Evolutionary conservation across 2,329 filamentous ascomycete species (phyloP).

Genomic region (Trichophyton verrucosum): DNA sequence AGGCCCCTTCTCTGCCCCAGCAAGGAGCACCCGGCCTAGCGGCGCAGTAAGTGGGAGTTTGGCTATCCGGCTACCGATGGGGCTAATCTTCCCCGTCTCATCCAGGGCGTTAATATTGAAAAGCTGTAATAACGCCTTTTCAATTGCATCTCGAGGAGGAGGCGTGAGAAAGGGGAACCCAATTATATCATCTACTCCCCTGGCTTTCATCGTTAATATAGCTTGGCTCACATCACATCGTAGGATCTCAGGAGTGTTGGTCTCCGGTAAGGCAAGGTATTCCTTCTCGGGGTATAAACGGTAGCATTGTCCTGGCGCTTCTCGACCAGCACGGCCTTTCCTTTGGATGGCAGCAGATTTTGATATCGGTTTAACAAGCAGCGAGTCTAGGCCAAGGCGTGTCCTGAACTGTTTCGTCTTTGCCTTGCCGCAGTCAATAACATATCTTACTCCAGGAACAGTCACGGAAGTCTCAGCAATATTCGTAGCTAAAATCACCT

Average conservation of each 20-base stretch:
- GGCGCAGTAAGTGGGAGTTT: conserved; percentile 70
- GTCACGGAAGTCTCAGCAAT: conserved; percentile 99
- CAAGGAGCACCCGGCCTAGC: conserved; percentile 69
- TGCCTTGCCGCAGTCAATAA: conserved; percentile 84
- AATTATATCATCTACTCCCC: conserved; percentile 69
- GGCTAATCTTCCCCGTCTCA: conserved; percentile 60
- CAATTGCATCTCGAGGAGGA: conserved; percentile 63
- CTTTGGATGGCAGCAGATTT: conserved; percentile 88
- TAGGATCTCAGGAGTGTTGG: conserved; percentile 77
- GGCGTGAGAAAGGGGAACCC: conserved; percentile 75
- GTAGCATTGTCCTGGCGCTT: conserved; percentile 80
- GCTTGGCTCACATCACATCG: conserved; percentile 79
- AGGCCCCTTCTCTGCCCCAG: conserved; percentile 56
- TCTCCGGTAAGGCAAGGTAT: conserved; percentile 56
- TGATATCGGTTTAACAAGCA: conserved; percentile 81
- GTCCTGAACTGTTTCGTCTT: conserved; percentile 88
- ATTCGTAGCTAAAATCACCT: conserved; percentile 86
- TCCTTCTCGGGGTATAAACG: conserved; percentile 73
- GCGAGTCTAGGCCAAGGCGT: conserved; percentile 73
- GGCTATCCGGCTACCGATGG: conserved; percentile 63
- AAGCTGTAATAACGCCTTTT: conserved; percentile 70
- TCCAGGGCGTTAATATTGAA: conserved; percentile 65
- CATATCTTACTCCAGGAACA: conserved; percentile 80
- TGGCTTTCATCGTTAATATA: conserved; percentile 83
- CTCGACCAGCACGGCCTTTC: conserved; percentile 82